Evolutionary conservation across 1,139 yeast genomes (phyloP).

Genomic region (Hansenula sp.): DNA sequence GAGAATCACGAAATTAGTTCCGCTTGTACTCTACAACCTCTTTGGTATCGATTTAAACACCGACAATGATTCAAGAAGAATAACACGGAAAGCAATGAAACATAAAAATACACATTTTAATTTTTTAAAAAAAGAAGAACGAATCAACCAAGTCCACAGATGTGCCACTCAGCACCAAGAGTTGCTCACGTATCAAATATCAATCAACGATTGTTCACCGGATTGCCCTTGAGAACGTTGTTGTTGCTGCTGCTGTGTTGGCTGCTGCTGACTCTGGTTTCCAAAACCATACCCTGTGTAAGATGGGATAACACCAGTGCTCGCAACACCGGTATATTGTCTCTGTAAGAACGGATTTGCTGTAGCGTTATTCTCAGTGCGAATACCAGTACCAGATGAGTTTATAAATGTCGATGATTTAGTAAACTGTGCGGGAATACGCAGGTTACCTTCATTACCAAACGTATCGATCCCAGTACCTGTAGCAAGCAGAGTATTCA

Average conservation of each 20-base stretch:
- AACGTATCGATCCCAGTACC: conserved; percentile 95
- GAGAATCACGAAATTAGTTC: too few relatives aligned
- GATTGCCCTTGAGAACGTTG: conserved; percentile 31
- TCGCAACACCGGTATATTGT: conserved; percentile 73
- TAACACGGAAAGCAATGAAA: too few relatives aligned
- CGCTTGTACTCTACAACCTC: too few relatives aligned
- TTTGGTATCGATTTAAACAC: too few relatives aligned
- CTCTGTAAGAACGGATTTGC: conserved; percentile 66
- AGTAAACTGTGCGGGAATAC: conserved; percentile 94
- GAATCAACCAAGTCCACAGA: neutral
- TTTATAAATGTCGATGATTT: conserved; percentile 75
- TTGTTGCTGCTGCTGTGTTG: conserved; percentile 32
- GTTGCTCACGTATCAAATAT: conserved; percentile 16
- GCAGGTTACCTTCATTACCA: conserved; percentile 87
- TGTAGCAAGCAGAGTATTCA: conserved; percentile 73
- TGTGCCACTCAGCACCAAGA: neutral
- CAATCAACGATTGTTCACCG: conserved; percentile 23
- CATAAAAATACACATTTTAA: too few relatives aligned
- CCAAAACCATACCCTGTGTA: conserved; percentile 96
- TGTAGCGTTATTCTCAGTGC: conserved; percentile 43
- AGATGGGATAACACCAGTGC: conserved; percentile 54
- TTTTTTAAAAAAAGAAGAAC: too few relatives aligned
- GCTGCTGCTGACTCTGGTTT: conserved; percentile 45
- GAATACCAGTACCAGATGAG: conserved; percentile 84
- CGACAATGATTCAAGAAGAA: neutral